Conservation (phyloP, 208 protist species). For the Leishmania tarentolae region DNA sequence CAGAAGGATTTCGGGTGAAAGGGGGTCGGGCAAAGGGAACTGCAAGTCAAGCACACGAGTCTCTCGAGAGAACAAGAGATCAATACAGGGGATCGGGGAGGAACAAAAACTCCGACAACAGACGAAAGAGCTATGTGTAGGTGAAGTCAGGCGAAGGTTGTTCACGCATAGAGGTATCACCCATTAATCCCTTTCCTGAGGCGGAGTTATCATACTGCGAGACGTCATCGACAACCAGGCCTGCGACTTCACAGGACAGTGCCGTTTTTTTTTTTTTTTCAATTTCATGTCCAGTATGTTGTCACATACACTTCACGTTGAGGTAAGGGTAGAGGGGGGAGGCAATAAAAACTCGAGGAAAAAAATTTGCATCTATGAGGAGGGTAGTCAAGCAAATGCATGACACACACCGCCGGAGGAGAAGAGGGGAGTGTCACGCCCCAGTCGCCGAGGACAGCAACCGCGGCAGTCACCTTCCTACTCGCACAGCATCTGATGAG, state of each 20-base stretch:
- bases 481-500: not conserved
- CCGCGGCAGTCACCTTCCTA: not conserved
- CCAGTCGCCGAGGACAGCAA: not conserved
- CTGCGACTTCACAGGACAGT: not conserved
- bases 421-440: not conserved
- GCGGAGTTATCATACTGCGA: not conserved
- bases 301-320: constrained; percentile 3
- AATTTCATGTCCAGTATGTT: not conserved
- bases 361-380: not conserved
- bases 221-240: not conserved
- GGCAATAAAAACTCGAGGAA: no score
- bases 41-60: not conserved
- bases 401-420: not conserved
- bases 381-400: not conserved
- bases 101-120: not conserved
- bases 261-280: not conserved
- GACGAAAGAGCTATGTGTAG: not conserved
- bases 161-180: not conserved
- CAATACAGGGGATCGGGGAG: not conserved
- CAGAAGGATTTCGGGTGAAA: not conserved
- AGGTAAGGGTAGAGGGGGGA: not conserved
- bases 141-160: not conserved
- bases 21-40: no score
- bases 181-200: no score
- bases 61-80: not conserved